Evolutionary conservation across 1,284 basidiomycete genomes (phyloP).

Genomic region (Trichosporon faecale): DNA sequence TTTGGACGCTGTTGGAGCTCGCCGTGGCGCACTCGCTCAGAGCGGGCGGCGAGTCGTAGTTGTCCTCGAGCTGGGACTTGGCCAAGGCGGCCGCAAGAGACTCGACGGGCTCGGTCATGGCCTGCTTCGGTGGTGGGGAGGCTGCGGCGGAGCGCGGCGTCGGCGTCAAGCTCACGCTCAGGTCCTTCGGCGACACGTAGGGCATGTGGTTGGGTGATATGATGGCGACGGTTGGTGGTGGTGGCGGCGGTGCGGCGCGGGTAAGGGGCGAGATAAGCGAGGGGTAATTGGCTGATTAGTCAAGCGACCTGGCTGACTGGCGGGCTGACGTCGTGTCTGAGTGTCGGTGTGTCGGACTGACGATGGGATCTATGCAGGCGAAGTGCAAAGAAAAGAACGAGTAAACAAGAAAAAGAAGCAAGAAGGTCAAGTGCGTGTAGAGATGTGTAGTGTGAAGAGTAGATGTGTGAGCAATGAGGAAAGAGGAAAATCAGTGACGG

Average conservation of each 20-base stretch:
- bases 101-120: not conserved
- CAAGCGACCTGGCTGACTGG: not conserved
- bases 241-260: not conserved
- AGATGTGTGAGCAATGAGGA: not conserved
- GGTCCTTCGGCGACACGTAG: conserved; percentile 16
- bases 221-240: not conserved
- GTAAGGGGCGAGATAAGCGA: not conserved
- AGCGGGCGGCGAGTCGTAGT: not conserved
- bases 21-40: conserved; percentile 1
- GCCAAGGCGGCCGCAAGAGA: not conserved
- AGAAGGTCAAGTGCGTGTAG: not conserved
- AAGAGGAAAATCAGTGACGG: conserved; percentile 2
- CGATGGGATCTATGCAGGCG: not conserved
- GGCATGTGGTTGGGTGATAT: conserved; percentile 7
- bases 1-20: not conserved
- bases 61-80: not conserved
- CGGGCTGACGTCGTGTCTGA: not conserved
- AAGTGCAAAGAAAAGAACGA: not conserved
- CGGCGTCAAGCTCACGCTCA: not conserved
- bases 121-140: not conserved
- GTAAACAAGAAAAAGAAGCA: not conserved
- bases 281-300: not conserved
- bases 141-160: not conserved
- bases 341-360: not conserved
- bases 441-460: not conserved